Percentiles rank a stretch among this genome's conserved stretches.
Evolutionary conservation across 1,284 basidiomycete species (phyloP).

Genomic region (Moesziomyces globuligerus): DNA sequence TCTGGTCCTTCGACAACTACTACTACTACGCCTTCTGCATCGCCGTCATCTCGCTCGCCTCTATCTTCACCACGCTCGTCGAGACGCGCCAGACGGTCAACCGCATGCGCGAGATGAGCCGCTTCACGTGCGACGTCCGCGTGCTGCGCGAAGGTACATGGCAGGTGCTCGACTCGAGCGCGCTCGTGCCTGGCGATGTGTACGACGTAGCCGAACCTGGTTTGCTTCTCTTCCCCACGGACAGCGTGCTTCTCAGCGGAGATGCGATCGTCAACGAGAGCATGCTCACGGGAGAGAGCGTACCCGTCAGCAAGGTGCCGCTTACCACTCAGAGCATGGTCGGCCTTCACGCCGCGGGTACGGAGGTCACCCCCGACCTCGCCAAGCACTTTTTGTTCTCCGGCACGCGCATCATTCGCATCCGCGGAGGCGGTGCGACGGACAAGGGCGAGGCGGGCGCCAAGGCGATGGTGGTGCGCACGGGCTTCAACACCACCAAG

Average conservation of each 20-base stretch:
- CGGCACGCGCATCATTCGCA: slow-evolving; percentile 90
- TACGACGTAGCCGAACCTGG: slow-evolving; percentile 84
- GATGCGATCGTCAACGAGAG: slow-evolving; percentile 98
- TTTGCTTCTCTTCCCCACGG: slow-evolving; percentile 84
- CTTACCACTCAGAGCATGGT: slow-evolving; percentile 67
- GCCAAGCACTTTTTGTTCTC: slow-evolving; percentile 89
- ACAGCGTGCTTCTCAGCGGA: slow-evolving; percentile 89
- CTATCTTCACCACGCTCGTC: slow-evolving; percentile 85
- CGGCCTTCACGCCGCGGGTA: slow-evolving; percentile 48
- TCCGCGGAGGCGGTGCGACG: slow-evolving; percentile 72
- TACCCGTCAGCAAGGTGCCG: slow-evolving; percentile 88
- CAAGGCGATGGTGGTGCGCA: slow-evolving; percentile 87
- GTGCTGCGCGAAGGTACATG: slow-evolving; percentile 76
- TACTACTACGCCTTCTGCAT: slow-evolving; percentile 99
- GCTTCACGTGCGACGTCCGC: slow-evolving; percentile 83
- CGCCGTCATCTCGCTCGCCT: slow-evolving; percentile 86
- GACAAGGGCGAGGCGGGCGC: slow-evolving; percentile 70
- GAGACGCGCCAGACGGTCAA: slow-evolving; percentile 89
- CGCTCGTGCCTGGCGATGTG: slow-evolving; percentile 91
- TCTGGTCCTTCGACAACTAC: slow-evolving; percentile 91
- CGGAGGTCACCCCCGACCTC: slow-evolving; percentile 75
- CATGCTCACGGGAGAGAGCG: slow-evolving; percentile 96
- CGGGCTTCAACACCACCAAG: slow-evolving; percentile 97
- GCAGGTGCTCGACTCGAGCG: slow-evolving; percentile 75
- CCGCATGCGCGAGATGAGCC: slow-evolving; percentile 96